Percentiles rank a stretch among this genome's conserved stretches.
Evolutionary conservation across 2,329 filamentous ascomycete genomes (phyloP).

Genomic region (Xylariaceae sp.): DNA sequence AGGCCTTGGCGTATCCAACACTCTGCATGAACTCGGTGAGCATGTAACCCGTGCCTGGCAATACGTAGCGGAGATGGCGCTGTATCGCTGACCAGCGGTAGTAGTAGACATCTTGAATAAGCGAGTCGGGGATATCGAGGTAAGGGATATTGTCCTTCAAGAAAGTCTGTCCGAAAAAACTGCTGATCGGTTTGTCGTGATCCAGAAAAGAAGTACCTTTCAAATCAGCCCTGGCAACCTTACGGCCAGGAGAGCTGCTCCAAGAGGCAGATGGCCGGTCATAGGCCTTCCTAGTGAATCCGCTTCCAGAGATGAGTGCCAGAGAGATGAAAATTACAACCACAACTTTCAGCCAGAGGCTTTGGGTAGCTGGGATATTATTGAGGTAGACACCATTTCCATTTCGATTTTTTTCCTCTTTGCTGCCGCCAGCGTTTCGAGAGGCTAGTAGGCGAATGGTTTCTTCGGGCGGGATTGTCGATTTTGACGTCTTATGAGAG

Average conservation of each 20-base stretch:
- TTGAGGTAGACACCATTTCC: too few species aligned
- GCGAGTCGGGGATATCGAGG: conserved; percentile 38
- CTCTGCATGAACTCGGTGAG: conserved; percentile 42
- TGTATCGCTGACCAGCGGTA: conserved; percentile 40
- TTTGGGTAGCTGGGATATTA: too few species aligned
- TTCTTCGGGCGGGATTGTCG: too few species aligned
- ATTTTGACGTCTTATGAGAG: too few species aligned
- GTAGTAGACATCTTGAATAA: conserved; percentile 43
- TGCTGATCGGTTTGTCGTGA: conserved; percentile 21
- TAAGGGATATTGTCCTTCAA: conserved; percentile 38
- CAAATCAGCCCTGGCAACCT: neutral
- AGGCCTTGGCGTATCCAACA: conserved; percentile 31
- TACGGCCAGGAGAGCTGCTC: neutral
- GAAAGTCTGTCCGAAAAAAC: conserved; percentile 26
- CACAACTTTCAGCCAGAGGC: too few species aligned
- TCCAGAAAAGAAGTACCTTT: conserved; percentile 26
- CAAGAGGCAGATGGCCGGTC: neutral
- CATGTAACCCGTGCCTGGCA: conserved; percentile 38
- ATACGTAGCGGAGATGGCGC: conserved; percentile 38
- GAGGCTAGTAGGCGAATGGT: too few species aligned
- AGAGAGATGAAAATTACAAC: conserved; percentile 15
- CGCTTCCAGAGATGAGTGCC: conserved; percentile 3
- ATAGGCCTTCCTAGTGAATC: too few species aligned
- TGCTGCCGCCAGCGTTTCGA: too few species aligned
- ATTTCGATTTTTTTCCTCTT: too few species aligned